Conservation (phyloP, 306 rosid species). For the Acacia confusa region DNA sequence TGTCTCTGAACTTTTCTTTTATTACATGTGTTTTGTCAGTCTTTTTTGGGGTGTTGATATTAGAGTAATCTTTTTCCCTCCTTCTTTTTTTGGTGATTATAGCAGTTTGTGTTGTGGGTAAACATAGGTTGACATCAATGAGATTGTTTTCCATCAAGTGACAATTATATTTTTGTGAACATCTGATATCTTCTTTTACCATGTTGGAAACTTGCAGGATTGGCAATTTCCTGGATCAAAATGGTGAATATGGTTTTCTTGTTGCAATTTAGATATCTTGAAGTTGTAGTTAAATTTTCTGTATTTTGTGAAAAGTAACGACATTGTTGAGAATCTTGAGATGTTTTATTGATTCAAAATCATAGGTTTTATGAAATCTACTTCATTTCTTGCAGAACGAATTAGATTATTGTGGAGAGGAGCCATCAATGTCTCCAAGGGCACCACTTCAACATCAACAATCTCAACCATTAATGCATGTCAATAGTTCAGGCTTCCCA, state of each 20-base stretch:
- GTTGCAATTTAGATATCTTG: not conserved
- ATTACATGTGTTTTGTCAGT: not conserved
- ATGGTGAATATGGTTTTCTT: not conserved
- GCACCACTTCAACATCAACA: constrained; percentile 56
- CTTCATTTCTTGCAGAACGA: constrained; percentile 52
- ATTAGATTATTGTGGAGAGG: constrained; percentile 73
- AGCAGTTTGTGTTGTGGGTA: not conserved
- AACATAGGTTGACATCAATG: not conserved
- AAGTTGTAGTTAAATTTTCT: not conserved
- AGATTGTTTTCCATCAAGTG: not conserved
- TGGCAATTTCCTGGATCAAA: not conserved
- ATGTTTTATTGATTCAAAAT: not conserved
- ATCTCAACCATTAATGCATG: constrained; percentile 49
- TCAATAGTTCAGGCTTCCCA: constrained; percentile 43
- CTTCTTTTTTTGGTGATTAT: not conserved
- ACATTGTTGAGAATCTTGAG: not conserved
- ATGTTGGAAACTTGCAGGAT: not conserved
- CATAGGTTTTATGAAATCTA: not conserved
- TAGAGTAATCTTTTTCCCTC: not conserved
- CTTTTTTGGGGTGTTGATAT: not conserved
- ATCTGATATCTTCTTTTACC: not conserved
- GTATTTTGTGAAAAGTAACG: not conserved
- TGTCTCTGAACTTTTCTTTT: not conserved
- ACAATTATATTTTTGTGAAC: not conserved
- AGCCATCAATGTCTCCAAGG: constrained; percentile 76